Conservation (phyloP, 805 yeast species). For the Wickerhamiella brachini region DNA sequence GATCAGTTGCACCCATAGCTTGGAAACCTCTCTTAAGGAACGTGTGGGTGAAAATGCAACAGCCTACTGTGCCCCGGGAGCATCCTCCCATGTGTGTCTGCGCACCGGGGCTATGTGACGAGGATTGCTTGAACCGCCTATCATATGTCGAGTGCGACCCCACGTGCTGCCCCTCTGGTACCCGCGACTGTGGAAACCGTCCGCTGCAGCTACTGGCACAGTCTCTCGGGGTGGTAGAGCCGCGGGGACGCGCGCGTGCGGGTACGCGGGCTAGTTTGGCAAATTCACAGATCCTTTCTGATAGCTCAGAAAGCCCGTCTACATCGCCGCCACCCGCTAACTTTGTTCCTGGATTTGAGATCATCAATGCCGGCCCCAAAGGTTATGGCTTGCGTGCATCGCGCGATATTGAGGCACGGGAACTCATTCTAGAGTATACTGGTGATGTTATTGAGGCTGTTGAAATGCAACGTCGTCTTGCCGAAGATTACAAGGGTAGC, state of each 20-base stretch:
- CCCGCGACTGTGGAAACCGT: constrained; percentile 28
- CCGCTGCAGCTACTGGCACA: constrained; percentile 20
- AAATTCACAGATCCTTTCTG: not conserved
- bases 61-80: not conserved
- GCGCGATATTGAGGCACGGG: constrained; percentile 26
- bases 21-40: not conserved
- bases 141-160: constrained; percentile 26
- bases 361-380: constrained; percentile 27
- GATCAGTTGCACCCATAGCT: not conserved
- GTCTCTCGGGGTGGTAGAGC: not conserved
- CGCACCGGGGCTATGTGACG: constrained; percentile 21
- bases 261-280: not conserved
- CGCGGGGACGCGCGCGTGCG: not conserved
- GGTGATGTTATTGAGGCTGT: constrained; percentile 34
- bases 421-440: constrained; percentile 34
- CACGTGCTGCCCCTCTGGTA: constrained; percentile 23
- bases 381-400: constrained; percentile 33
- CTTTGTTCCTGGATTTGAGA: constrained; percentile 14
- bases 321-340: not conserved
- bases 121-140: constrained; percentile 24
- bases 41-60: not conserved
- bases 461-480: constrained; percentile 28
- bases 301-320: not conserved
- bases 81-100: not conserved
- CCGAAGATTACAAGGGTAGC: constrained; percentile 23